phyloP scores from a whole-genome alignment of 768 basidiomycete species.

The Calocybe indica region DNA sequence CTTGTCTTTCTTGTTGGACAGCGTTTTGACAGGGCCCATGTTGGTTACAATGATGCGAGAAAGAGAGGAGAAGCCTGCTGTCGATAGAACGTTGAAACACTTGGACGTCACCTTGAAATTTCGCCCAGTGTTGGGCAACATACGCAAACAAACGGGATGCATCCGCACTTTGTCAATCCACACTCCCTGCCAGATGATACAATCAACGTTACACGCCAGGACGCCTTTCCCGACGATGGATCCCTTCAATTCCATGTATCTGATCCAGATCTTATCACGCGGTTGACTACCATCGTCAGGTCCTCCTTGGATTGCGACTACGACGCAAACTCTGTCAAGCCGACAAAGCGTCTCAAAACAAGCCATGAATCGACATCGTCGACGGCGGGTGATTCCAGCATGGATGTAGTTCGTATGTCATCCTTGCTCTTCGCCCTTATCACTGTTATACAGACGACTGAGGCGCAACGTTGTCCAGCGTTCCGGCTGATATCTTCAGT shows the following conservation, averaged over 20 bases:
- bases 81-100: conserved; percentile 1
- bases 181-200: conserved; percentile 29
- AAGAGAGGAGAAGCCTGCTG: neutral
- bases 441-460: neutral
- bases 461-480: conserved; percentile 19
- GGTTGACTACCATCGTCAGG: conserved; percentile 2
- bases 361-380: neutral
- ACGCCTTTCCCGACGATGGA: conserved; percentile 13
- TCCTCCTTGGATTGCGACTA: neutral
- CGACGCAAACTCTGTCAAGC: neutral
- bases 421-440: neutral
- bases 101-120: conserved; percentile 6
- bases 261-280: conserved; percentile 11
- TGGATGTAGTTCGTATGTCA: conserved; percentile 3
- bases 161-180: conserved; percentile 41
- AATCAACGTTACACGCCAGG: conserved; percentile 29
- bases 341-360: neutral
- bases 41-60: neutral
- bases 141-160: conserved; percentile 15
- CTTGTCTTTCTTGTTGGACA: conserved; percentile 15
- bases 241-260: neutral
- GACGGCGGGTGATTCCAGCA: neutral
- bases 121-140: conserved; percentile 9
- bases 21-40: conserved; percentile 13
- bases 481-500: conserved; percentile 46